These are phyloP conservation scores for Suillus plorans DNA, from an alignment of 768 basidiomycete species.

Conservation along the genomic window DNA sequence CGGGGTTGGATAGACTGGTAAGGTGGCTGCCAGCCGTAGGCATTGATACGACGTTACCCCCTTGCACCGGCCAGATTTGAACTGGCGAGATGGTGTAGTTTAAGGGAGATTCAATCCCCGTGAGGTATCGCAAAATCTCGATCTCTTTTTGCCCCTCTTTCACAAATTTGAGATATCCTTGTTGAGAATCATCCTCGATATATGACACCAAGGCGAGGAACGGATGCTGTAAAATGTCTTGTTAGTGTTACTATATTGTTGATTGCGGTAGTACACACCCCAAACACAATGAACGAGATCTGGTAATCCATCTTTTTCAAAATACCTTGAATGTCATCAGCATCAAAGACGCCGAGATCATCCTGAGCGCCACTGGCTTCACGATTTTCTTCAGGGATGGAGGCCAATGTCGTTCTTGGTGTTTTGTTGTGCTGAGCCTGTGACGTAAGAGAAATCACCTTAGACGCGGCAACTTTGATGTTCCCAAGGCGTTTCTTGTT, in stretches of 20 bases:
- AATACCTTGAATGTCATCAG: background rate
- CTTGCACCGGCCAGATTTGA: background rate
- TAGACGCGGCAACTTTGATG: background rate
- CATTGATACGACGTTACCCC: background rate
- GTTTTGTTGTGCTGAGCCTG: background rate
- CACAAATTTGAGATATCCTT: conserved; percentile 14
- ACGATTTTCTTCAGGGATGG: background rate
- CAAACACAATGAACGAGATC: too few species aligned
- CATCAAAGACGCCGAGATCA: conserved; percentile 4
- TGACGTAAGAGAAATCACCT: conserved; percentile 4
- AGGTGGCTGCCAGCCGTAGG: background rate
- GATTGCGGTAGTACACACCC: background rate
- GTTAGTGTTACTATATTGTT: background rate
- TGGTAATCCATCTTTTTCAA: background rate
- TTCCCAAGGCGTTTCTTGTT: background rate
- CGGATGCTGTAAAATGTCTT: conserved; percentile 13
- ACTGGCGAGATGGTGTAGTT: conserved; percentile 10
- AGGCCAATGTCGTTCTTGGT: background rate
- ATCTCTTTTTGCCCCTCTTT: conserved; percentile 8
- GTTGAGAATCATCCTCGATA: background rate
- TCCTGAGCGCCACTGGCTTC: background rate
- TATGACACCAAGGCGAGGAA: conserved; percentile 8
- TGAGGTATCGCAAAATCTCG: conserved; percentile 10
- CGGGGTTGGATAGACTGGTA: background rate
- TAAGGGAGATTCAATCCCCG: background rate